Percentiles rank a stretch among this genome's conserved stretches.
These are phyloP conservation scores for Chaetomidium leptoderma DNA, from an alignment of 495 filamentous ascomycete genomes.

Conservation along the genomic window DNA sequence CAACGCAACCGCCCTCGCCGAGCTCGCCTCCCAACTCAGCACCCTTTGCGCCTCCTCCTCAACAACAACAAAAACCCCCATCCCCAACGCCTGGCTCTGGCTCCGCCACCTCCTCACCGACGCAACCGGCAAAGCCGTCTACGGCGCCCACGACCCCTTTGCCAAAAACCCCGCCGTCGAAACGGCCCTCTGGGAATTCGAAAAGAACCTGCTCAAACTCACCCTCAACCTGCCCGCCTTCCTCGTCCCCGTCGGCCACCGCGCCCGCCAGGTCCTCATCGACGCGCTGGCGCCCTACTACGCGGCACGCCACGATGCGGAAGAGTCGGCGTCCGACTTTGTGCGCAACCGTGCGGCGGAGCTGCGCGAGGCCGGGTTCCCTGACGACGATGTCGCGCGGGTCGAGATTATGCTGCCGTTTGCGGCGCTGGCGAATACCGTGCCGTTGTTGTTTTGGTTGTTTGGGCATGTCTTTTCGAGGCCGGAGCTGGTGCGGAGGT, in stretches of 20 bases:
- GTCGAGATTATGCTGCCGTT: constrained; percentile 19
- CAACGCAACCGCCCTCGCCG: constrained; percentile 3
- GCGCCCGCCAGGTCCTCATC: neutral
- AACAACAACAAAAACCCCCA: neutral
- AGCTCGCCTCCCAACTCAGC: neutral
- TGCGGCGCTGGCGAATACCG: constrained; percentile 19
- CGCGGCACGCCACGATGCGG: neutral
- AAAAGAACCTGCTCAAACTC: constrained; percentile 5
- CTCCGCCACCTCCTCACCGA: constrained; percentile 6
- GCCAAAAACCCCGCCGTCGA: neutral
- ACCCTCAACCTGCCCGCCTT: constrained; percentile 2
- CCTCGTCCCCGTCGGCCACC: neutral
- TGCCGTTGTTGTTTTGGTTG: constrained; percentile 17
- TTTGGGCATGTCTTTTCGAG: constrained; percentile 7
- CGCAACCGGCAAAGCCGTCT: constrained; percentile 6
- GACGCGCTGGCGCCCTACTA: constrained; percentile 16
- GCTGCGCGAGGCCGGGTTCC: neutral
- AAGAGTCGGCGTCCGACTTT: constrained; percentile 3
- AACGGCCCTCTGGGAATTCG: constrained; percentile 9
- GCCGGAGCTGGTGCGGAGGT: neutral
- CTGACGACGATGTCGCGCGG: constrained; percentile 5
- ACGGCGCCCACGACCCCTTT: constrained; percentile 15
- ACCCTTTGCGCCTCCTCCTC: neutral
- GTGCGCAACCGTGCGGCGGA: constrained; percentile 13
- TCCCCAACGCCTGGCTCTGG: constrained; percentile 17